These are phyloP conservation scores for Vicia faba DNA, from an alignment of 306 rosid species.

Conservation along the genomic window DNA sequence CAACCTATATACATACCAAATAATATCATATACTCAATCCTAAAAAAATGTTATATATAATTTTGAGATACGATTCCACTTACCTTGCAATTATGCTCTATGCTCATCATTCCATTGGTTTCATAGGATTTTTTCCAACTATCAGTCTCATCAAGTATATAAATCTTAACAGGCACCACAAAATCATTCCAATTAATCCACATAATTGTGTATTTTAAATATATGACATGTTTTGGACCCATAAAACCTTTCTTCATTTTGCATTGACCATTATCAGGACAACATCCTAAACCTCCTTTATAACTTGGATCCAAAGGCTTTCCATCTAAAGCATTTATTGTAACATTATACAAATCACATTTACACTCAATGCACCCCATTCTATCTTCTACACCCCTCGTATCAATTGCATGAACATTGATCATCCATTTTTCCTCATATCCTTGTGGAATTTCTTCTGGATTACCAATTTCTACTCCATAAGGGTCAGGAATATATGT, in stretches of 20 bases:
- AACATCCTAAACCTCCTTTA: slow-evolving; percentile 65
- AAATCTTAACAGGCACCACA: slow-evolving; percentile 60
- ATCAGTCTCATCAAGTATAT: slow-evolving; percentile 68
- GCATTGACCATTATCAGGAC: slow-evolving; percentile 60
- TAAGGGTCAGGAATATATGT: slow-evolving; percentile 63
- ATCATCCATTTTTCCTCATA: slow-evolving; percentile 48
- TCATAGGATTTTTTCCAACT: slow-evolving; percentile 28
- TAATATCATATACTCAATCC: neutral
- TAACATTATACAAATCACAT: slow-evolving; percentile 69
- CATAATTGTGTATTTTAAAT: slow-evolving; percentile 61
- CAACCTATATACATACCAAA: slow-evolving; percentile 50
- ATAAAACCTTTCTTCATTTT: slow-evolving; percentile 46
- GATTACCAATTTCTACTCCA: slow-evolving; percentile 67
- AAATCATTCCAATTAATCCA: slow-evolving; percentile 68
- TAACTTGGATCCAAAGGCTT: slow-evolving; percentile 52
- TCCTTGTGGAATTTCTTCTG: neutral
- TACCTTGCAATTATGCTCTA: slow-evolving; percentile 58
- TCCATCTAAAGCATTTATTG: slow-evolving; percentile 42
- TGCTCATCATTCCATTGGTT: slow-evolving; percentile 18
- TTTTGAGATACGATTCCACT: slow-evolving; percentile 11
- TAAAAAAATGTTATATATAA: neutral
- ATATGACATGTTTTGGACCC: slow-evolving; percentile 53
- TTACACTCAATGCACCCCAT: slow-evolving; percentile 69
- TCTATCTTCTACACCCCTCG: slow-evolving; percentile 62
- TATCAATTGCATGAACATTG: slow-evolving; percentile 75